Percentiles rank a stretch among this genome's conserved stretches.
These are phyloP conservation scores for Thraustochytrium striatum DNA, from an alignment of 352 stramenopile species.

Conservation along the genomic window DNA sequence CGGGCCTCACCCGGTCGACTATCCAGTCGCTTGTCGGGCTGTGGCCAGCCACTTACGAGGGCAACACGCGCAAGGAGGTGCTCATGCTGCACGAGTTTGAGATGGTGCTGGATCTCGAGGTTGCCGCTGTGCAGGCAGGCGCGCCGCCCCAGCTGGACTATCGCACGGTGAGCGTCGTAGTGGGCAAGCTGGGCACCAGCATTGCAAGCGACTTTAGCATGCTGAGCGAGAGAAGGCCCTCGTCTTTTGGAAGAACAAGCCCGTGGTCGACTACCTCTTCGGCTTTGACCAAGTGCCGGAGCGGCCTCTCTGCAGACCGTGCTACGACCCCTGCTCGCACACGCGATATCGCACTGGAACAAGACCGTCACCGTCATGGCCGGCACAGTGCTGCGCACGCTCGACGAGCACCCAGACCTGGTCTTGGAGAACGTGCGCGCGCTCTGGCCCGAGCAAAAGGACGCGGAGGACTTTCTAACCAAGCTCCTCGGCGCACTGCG, in stretches of 20 bases:
- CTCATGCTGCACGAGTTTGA: conserved; percentile 58
- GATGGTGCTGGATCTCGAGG: conserved; percentile 49
- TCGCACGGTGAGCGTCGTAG: background rate
- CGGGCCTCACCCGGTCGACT: background rate
- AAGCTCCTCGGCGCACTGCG: background rate
- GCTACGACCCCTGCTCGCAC: background rate
- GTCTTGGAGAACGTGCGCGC: background rate
- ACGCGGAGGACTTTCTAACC: background rate
- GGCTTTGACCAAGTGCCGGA: background rate
- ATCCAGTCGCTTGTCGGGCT: conserved; percentile 46
- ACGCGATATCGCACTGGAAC: conserved; percentile 44
- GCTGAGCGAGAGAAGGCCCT: conserved; percentile 34
- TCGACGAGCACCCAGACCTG: background rate
- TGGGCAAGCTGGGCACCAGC: conserved; percentile 14
- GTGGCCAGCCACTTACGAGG: conserved; percentile 54
- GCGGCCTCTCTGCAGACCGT: background rate
- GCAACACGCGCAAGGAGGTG: conserved; percentile 58
- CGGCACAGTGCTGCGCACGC: background rate
- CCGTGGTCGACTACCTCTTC: conserved; percentile 7
- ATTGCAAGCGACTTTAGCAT: conserved; percentile 40
- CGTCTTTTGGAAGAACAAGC: conserved; percentile 40
- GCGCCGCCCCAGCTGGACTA: background rate
- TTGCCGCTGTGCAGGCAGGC: too few relatives aligned
- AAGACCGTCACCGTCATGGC: conserved; percentile 7
- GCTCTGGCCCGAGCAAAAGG: background rate